phyloP scores from a whole-genome alignment of 257 asterid species.

The Fraxinus cuspidata region DNA sequence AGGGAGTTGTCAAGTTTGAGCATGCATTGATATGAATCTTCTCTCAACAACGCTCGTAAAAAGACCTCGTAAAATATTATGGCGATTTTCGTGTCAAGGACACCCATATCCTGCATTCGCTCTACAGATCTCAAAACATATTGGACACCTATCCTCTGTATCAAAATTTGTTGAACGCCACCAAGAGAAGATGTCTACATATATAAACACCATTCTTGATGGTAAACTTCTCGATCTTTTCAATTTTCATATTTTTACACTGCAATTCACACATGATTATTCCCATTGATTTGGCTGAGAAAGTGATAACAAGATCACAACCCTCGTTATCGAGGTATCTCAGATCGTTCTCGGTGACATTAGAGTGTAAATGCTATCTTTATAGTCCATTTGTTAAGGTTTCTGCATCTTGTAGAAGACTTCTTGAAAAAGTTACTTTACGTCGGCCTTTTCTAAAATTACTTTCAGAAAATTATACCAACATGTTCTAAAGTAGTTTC shows the following conservation, averaged over 20 bases:
- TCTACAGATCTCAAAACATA: too few relatives aligned
- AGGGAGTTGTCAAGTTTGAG: not conserved
- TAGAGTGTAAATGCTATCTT: not conserved
- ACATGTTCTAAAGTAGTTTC: too few relatives aligned
- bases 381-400: too few relatives aligned
- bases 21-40: not conserved
- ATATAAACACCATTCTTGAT: not conserved
- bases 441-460: too few relatives aligned
- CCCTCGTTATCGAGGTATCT: not conserved
- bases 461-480: too few relatives aligned
- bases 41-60: too few relatives aligned
- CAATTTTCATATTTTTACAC: too few relatives aligned
- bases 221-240: not conserved
- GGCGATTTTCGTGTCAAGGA: too few relatives aligned
- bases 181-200: not conserved
- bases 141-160: not conserved
- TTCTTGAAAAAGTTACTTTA: too few relatives aligned
- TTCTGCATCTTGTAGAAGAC: too few relatives aligned
- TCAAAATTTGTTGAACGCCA: not conserved
- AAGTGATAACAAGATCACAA: not conserved
- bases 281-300: not conserved
- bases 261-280: not conserved
- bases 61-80: too few relatives aligned
- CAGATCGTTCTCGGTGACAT: not conserved
- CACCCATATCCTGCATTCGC: too few relatives aligned